phyloP scores from a whole-genome alignment of 2,329 filamentous ascomycete species.

The Cytospora leucostoma region DNA sequence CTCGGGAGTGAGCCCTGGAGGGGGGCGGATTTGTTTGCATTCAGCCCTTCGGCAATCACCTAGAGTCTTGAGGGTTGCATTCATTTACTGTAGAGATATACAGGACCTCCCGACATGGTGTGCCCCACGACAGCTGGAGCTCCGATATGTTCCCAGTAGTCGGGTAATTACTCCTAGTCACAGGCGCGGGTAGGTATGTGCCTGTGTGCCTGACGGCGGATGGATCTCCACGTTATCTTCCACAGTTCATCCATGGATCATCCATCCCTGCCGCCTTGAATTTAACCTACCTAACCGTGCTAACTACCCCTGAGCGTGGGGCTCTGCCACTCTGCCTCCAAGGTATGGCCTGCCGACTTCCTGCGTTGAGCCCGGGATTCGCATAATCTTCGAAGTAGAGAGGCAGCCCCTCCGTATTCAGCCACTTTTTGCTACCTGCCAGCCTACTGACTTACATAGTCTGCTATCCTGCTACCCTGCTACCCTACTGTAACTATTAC shows the following conservation, averaged over 20 bases:
- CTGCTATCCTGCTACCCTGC: too few species aligned
- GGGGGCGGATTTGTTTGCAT: too few species aligned
- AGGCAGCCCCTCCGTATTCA: too few species aligned
- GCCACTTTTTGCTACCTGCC: too few species aligned
- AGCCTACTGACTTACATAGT: too few species aligned
- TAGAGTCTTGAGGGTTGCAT: too few species aligned
- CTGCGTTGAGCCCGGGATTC: not conserved
- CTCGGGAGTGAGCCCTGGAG: too few species aligned
- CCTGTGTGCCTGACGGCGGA: not conserved
- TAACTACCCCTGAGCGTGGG: not conserved
- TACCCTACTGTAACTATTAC: too few species aligned
- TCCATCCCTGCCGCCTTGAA: not conserved
- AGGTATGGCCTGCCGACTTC: not conserved
- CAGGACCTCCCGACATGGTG: not conserved
- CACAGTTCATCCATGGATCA: not conserved
- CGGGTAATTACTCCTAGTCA: not conserved
- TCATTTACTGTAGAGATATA: not conserved
- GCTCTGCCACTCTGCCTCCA: not conserved
- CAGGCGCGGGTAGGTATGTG: not conserved
- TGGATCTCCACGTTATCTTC: not conserved
- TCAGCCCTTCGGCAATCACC: too few species aligned
- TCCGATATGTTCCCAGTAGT: not conserved
- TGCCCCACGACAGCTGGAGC: not conserved
- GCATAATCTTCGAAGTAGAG: too few species aligned
- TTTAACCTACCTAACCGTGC: slow-evolving; percentile 2